Percentiles rank a stretch among this genome's conserved stretches.
Conservation (phyloP, 768 basidiomycete species). For the Pulveroboletus sp. region DNA sequence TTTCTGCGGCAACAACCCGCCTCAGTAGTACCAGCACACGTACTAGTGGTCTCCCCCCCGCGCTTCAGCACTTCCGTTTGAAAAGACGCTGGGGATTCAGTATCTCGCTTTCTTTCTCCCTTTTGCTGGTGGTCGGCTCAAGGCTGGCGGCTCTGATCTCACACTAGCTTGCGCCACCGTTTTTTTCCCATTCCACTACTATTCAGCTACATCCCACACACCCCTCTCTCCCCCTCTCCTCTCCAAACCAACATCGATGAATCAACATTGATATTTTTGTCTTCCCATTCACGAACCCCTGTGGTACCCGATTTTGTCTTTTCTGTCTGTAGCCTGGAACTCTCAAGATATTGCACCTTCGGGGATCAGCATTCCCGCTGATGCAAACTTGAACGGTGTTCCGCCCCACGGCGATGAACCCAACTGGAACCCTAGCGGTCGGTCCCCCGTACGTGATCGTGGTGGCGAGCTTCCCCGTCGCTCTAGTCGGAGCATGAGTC, state of each 20-base stretch:
- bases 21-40: slow-evolving; percentile 30
- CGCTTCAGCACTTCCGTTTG: slow-evolving; percentile 29
- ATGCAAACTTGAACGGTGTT: slow-evolving; percentile 42
- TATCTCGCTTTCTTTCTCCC: slow-evolving; percentile 7
- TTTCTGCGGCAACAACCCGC: slow-evolving; percentile 36
- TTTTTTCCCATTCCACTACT: slow-evolving; percentile 13
- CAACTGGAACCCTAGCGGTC: slow-evolving; percentile 46
- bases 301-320: slow-evolving; percentile 5
- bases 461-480: slow-evolving; percentile 54
- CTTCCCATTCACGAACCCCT: slow-evolving; percentile 27
- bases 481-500: slow-evolving; percentile 78
- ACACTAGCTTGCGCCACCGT: slow-evolving; percentile 7
- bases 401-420: slow-evolving; percentile 49
- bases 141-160: slow-evolving; percentile 29
- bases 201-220: slow-evolving; percentile 7
- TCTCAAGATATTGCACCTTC: slow-evolving; percentile 76
- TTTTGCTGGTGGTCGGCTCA: slow-evolving; percentile 30
- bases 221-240: slow-evolving; percentile 22
- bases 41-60: slow-evolving; percentile 28
- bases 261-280: slow-evolving; percentile 41
- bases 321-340: slow-evolving; percentile 65
- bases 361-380: slow-evolving; percentile 69
- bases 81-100: slow-evolving; percentile 26
- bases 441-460: slow-evolving; percentile 36
- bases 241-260: slow-evolving; percentile 29